Base-by-base conservation (phyloP, 2,329 filamentous ascomycete species). In the Pestalotiopsis sp. region DNA sequence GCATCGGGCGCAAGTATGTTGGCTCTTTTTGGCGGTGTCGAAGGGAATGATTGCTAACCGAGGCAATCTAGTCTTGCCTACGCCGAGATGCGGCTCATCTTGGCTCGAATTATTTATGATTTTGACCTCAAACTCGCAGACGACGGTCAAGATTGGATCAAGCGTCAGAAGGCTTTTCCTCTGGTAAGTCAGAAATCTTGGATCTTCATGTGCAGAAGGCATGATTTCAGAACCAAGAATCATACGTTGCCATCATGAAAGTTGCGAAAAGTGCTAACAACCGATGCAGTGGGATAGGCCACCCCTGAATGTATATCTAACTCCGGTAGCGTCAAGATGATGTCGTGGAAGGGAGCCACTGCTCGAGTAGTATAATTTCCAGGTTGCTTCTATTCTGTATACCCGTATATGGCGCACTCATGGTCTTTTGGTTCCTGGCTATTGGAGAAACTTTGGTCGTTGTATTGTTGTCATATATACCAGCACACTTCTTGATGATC, bases 1-100 rank as follows among this genome's bases (percentile, higher is more conserved):
- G 81, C 59, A 75, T 82, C 52, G 81, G 81, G 9, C 74, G 78
- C 67, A 82, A 81, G 80, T 81, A 77, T 68, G 79, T 66, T 27
- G 12, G 31, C 14, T 39, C 27, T n/a, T 13, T 31, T 6, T 31
- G 27, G 13, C 25, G 13, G 6, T 45, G 9, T 7, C 12, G 9
- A 13, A 23, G 12, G 41, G 17, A 11, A 12, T 17, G 14, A 25
- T 52, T 20, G 27, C 64, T 60, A 39, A 66, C n/a, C 2, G 2
- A 14, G 25, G 2, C 13, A 4, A 12, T n/a, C 3, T 17, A 70
- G 68, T 55, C 67, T 70, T 17, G 67, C 69, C 17, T 70, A 67
- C 41, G 67, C 69, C 38, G 69, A 70, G 59, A 70, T 70, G 69
- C 64, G 69, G 9, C 65, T 70, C 11, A 67, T 70, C 23, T 45